A percentile compares a stretch with the other conserved stretches of the same genome.
phyloP scores from a whole-genome alignment of 2,329 filamentous ascomycete species.

The Canariomyces notabilis region DNA sequence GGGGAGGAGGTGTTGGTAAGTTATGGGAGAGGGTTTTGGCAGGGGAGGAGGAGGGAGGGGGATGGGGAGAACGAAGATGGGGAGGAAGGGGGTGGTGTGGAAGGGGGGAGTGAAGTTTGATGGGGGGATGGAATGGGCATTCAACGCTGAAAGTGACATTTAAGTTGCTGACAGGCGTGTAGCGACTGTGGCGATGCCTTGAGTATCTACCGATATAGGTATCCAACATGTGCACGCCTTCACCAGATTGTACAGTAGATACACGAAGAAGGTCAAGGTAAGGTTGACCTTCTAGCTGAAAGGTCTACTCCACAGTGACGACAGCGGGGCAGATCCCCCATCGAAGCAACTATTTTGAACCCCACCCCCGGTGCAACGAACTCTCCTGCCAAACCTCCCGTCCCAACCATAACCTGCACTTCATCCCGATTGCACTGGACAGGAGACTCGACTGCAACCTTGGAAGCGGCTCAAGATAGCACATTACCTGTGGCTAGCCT shows the following conservation, averaged over 20 bases:
- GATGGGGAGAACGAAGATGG: slow-evolving; percentile 9
- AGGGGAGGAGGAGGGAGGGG: slow-evolving; percentile 39
- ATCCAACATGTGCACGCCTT: too few relatives aligned
- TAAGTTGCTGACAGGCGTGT: too few relatives aligned
- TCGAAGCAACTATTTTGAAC: neutral
- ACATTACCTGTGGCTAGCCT: too few relatives aligned
- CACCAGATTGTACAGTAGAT: too few relatives aligned
- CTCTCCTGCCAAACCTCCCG: neutral
- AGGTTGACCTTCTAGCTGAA: neutral
- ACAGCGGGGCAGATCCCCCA: slow-evolving; percentile 7
- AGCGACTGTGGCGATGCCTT: too few relatives aligned
- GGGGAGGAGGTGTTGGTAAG: slow-evolving; percentile 62
- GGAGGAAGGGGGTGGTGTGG: too few relatives aligned
- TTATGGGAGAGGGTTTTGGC: slow-evolving; percentile 65
- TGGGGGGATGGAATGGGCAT: neutral
- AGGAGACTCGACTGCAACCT: too few relatives aligned
- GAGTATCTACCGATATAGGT: too few relatives aligned
- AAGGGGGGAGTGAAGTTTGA: neutral
- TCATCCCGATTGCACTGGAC: too few relatives aligned
- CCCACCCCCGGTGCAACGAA: neutral
- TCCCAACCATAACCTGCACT: neutral
- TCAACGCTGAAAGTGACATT: neutral
- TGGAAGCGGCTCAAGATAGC: too few relatives aligned
- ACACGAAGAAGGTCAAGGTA: neutral
- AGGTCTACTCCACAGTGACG: slow-evolving; percentile 10